Percentiles rank a stretch among this genome's conserved stretches.
Evolutionary conservation across 140 eudicot genomes (phyloP).

Genomic region (Cichorium intybus): DNA sequence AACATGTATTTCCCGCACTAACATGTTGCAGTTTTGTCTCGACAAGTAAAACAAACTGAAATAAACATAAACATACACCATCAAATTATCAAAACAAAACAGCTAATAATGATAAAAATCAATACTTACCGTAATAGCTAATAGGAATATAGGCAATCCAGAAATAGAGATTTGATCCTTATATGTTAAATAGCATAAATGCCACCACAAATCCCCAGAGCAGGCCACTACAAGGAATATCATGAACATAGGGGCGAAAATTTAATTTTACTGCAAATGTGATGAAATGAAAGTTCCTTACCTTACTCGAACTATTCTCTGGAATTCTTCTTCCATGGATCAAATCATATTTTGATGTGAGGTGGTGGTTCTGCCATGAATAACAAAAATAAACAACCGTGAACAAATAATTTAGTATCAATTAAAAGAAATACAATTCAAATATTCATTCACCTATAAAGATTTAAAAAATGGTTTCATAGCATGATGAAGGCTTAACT

Average conservation of each 20-base stretch:
- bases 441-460: neutral
- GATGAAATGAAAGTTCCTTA: conserved; percentile 15
- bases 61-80: neutral
- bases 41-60: conserved; percentile 88
- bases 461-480: conserved; percentile 21
- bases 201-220: conserved; percentile 98
- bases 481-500: conserved; percentile 94
- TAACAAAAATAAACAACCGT: conserved; percentile 36
- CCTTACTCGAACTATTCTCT: conserved; percentile 98
- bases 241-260: neutral
- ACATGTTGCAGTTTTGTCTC: conserved; percentile 93
- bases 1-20: conserved; percentile 75
- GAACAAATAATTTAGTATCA: conserved; percentile 30
- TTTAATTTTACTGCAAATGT: neutral
- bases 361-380: conserved; percentile 96
- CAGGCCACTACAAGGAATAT: conserved; percentile 61
- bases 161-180: conserved; percentile 96
- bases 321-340: conserved; percentile 99
- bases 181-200: conserved; percentile 86
- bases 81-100: neutral
- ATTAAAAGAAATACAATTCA: neutral
- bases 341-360: conserved; percentile 95
- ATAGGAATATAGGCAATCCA: conserved; percentile 97
- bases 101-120: neutral
- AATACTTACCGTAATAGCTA: conserved; percentile 76